These are phyloP conservation scores for Ajuga reptans DNA, from an alignment of 305 asterid genomes.

Conservation along the genomic window DNA sequence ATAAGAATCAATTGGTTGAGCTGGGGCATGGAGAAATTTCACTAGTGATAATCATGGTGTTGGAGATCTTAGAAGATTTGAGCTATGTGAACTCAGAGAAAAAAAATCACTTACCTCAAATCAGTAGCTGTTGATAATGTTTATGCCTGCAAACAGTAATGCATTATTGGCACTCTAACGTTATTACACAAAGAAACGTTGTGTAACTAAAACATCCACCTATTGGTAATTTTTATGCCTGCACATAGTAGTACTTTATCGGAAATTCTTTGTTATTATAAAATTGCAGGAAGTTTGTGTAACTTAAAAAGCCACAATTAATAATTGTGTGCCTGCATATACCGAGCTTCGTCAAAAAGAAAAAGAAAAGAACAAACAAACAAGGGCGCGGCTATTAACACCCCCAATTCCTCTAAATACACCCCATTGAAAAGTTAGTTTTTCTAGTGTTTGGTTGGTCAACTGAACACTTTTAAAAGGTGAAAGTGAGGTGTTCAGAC, in stretches of 20 bases:
- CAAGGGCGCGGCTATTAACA: too few species aligned
- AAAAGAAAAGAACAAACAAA: background rate
- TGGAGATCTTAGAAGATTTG: conserved; percentile 2
- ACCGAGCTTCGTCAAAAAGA: background rate
- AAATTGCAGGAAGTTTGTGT: background rate
- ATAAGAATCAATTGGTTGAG: background rate
- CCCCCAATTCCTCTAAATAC: too few species aligned
- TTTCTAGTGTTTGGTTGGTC: too few species aligned
- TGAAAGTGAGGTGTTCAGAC: too few species aligned
- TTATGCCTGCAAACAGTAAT: background rate
- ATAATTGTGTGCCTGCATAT: background rate
- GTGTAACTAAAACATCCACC: too few species aligned
- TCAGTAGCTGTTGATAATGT: background rate
- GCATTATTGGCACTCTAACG: background rate
- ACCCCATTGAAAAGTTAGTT: too few species aligned
- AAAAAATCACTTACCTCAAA: background rate
- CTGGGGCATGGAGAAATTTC: background rate
- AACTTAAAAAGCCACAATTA: background rate
- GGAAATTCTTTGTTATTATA: background rate
- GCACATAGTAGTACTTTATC: background rate
- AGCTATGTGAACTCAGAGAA: background rate
- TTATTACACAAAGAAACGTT: too few species aligned
- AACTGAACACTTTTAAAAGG: too few species aligned
- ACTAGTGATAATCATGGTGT: background rate
- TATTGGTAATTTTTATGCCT: background rate